Percentiles rank a stretch among this genome's conserved stretches.
Conservation (phyloP, 495 filamentous ascomycete genomes). For the Coniosporium apollinis region DNA sequence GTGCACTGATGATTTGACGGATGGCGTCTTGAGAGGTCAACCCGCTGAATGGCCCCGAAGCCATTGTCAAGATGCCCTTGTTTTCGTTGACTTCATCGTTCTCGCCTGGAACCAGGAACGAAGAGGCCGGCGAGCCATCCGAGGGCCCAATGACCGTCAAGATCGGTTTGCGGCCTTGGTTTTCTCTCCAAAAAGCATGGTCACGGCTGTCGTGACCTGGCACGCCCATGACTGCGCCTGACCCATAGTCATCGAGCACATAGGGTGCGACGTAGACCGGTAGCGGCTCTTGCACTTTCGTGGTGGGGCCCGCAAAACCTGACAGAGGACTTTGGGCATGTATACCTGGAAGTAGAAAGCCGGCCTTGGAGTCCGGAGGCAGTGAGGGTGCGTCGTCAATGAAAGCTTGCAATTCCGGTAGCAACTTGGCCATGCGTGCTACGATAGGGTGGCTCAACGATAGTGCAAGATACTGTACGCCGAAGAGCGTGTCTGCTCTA, state of each 20-base stretch:
- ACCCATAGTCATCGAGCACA: slow-evolving; percentile 76
- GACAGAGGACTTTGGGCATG: slow-evolving; percentile 48
- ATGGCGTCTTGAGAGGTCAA: slow-evolving; percentile 45
- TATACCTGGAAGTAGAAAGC: slow-evolving; percentile 45
- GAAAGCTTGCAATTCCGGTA: slow-evolving; percentile 46
- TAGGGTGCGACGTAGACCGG: slow-evolving; percentile 74
- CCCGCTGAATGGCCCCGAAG: slow-evolving; percentile 31
- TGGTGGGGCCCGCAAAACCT: slow-evolving; percentile 31
- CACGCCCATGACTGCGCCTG: slow-evolving; percentile 83
- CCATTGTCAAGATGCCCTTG: slow-evolving; percentile 29
- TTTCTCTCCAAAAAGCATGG: slow-evolving; percentile 60
- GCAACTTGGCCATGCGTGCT: slow-evolving; percentile 35
- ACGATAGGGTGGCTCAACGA: slow-evolving; percentile 61
- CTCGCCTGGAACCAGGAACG: slow-evolving; percentile 2
- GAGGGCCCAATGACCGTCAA: slow-evolving; percentile 1
- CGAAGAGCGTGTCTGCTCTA: slow-evolving; percentile 67
- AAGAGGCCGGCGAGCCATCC: background rate
- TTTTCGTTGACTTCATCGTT: slow-evolving; percentile 28
- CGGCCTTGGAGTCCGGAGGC: slow-evolving; percentile 56
- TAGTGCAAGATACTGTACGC: slow-evolving; percentile 69
- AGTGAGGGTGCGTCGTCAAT: slow-evolving; percentile 43
- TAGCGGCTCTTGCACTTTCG: slow-evolving; percentile 33
- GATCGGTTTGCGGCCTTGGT: slow-evolving; percentile 24
- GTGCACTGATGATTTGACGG: slow-evolving; percentile 39
- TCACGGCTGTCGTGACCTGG: slow-evolving; percentile 70